Evolutionary conservation across 2,329 filamentous ascomycete genomes (phyloP).

Genomic region (Myrmaecium sp.): DNA sequence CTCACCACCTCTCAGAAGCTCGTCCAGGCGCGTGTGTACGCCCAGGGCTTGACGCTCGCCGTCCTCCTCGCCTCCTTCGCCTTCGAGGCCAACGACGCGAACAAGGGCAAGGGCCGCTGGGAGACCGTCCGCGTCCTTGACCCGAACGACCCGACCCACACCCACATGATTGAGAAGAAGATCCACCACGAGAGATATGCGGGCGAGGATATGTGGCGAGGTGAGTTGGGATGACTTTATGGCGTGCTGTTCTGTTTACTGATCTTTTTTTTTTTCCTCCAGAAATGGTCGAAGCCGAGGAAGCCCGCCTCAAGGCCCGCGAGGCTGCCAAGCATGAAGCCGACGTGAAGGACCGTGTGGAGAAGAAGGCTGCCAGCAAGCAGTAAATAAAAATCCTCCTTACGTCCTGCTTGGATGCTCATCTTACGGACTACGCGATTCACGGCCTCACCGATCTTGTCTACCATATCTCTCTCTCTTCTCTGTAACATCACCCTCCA

Average conservation of each 20-base stretch:
- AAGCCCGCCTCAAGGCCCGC: slow-evolving; percentile 40
- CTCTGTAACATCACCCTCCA: no score
- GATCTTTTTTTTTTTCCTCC: slow-evolving; percentile 3
- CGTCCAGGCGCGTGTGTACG: slow-evolving; percentile 87
- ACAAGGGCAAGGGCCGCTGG: slow-evolving; percentile 60
- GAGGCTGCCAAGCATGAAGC: slow-evolving; percentile 15
- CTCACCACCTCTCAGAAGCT: slow-evolving; percentile 68
- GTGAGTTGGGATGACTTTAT: slow-evolving; percentile 28
- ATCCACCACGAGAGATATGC: slow-evolving; percentile 75
- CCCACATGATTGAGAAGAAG: slow-evolving; percentile 70
- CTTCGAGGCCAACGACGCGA: slow-evolving; percentile 67
- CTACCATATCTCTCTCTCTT: no score
- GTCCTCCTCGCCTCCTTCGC: slow-evolving; percentile 69
- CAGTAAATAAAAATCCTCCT: no score
- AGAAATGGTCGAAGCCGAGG: slow-evolving; percentile 76
- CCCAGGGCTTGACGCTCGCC: slow-evolving; percentile 72
- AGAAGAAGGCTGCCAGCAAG: no score
- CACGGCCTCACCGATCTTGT: no score
- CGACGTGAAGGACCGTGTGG: slow-evolving; percentile 6
- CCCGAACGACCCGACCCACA: slow-evolving; percentile 66
- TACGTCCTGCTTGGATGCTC: no score
- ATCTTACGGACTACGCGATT: no score
- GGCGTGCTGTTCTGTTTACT: slow-evolving; percentile 8
- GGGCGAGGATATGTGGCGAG: slow-evolving; percentile 87
- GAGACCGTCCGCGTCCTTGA: slow-evolving; percentile 70